Percentiles rank a stretch among this genome's conserved stretches.
phyloP scores from a whole-genome alignment of 78 protist genomes.

The Abeoforma whisleri region DNA sequence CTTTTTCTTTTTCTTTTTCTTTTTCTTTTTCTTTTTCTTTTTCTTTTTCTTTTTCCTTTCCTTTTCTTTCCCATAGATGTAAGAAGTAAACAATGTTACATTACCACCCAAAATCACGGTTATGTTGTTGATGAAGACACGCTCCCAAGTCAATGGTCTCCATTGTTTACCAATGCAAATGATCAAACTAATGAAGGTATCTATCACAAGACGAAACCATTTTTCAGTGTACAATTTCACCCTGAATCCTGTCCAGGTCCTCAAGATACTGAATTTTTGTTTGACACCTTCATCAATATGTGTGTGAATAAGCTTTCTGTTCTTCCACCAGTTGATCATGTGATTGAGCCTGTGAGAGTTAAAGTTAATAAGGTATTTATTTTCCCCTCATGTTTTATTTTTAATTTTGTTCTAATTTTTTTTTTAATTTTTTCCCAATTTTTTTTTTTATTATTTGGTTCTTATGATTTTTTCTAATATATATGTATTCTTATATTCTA shows the following conservation, averaged over 20 bases:
- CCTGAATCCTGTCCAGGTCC: slow-evolving; percentile 95
- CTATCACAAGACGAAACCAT: slow-evolving; percentile 67
- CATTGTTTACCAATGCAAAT: slow-evolving; percentile 85
- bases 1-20: no score
- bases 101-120: slow-evolving; percentile 75
- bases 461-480: no score
- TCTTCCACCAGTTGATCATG: slow-evolving; percentile 18
- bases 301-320: slow-evolving; percentile 33
- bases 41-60: no score
- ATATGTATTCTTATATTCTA: no score
- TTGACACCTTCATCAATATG: slow-evolving; percentile 66
- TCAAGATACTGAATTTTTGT: slow-evolving; percentile 83
- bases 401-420: background rate
- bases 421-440: background rate
- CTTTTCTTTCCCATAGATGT: no score
- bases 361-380: slow-evolving; percentile 34
- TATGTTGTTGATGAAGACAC: slow-evolving; percentile 74
- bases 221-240: slow-evolving; percentile 90
- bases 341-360: background rate
- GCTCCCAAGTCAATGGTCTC: slow-evolving; percentile 79
- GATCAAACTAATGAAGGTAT: slow-evolving; percentile 92
- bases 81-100: slow-evolving; percentile 57
- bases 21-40: no score
- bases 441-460: no score
- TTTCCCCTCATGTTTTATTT: background rate